These are phyloP conservation scores for Teratosphaeria destructans DNA, from an alignment of 2,329 filamentous ascomycete species.

Conservation along the genomic window DNA sequence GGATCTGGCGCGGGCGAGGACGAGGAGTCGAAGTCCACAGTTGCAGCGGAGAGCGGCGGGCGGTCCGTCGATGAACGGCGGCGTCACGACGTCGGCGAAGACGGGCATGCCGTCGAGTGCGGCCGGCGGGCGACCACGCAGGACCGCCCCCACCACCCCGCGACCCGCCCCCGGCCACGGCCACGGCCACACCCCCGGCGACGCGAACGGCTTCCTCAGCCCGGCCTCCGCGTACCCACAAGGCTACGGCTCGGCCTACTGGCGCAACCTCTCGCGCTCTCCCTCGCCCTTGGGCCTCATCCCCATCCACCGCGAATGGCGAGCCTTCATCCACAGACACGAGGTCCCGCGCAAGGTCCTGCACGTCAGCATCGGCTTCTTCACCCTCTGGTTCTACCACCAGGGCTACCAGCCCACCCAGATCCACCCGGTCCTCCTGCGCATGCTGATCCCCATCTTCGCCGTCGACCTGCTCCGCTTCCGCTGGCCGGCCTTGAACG, in stretches of 20 bases:
- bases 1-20: conserved; percentile 49
- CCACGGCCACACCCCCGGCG: conserved; percentile 10
- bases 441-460: conserved; percentile 72
- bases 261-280: conserved; percentile 81
- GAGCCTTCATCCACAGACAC: conserved; percentile 82
- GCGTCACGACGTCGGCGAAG: conserved; percentile 9
- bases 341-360: conserved; percentile 90
- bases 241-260: conserved; percentile 64
- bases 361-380: conserved; percentile 93
- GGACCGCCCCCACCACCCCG: conserved; percentile 1
- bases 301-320: conserved; percentile 86
- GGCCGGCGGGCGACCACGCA: conserved; percentile 1
- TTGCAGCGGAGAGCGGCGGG: conserved; percentile 20
- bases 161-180: conserved; percentile 9
- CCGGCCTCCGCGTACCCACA: conserved; percentile 20
- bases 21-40: conserved; percentile 60
- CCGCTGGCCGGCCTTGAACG: conserved; percentile 69
- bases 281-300: conserved; percentile 90
- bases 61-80: conserved; percentile 13
- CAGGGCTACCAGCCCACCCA: conserved; percentile 63
- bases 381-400: conserved; percentile 77
- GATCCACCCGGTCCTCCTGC: conserved; percentile 78
- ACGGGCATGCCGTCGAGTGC: conserved; percentile 4
- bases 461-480: conserved; percentile 75
- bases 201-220: conserved; percentile 20